Evolutionary conservation across 179 eudicot genomes (phyloP).

Genomic region (Silene noctiflora): DNA sequence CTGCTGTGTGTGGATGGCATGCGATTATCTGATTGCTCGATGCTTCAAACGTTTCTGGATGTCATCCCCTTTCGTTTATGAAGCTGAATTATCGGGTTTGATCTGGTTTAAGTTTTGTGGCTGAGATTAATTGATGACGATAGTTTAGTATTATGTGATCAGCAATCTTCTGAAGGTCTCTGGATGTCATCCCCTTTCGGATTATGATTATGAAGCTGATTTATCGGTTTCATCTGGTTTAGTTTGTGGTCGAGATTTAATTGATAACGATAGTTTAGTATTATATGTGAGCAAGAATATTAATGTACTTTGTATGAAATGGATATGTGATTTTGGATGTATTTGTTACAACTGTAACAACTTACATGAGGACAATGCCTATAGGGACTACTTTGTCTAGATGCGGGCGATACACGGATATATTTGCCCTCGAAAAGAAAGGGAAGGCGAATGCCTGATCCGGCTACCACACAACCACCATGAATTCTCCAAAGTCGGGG

Average conservation of each 20-base stretch:
- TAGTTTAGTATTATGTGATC: background rate
- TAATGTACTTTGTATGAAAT: background rate
- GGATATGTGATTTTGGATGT: background rate
- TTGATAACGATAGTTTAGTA: slow-evolving; percentile 5
- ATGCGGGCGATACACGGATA: too few relatives aligned
- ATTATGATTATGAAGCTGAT: background rate
- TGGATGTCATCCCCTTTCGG: background rate
- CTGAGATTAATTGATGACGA: slow-evolving; percentile 4
- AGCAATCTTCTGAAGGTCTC: background rate
- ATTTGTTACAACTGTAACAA: background rate
- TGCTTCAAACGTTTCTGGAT: background rate
- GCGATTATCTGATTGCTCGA: background rate
- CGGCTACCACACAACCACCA: too few relatives aligned
- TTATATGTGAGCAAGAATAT: background rate
- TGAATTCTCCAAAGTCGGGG: too few relatives aligned
- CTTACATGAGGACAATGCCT: background rate
- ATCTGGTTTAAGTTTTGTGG: background rate
- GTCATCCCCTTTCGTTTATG: background rate
- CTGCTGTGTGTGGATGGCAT: slow-evolving; percentile 15
- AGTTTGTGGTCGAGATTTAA: background rate
- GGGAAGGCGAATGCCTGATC: too few relatives aligned
- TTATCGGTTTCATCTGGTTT: too few relatives aligned
- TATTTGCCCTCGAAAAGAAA: too few relatives aligned
- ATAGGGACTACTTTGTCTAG: background rate
- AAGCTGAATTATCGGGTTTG: background rate